A percentile compares a stretch with the other conserved stretches of the same genome.
These are phyloP conservation scores for Sporothrix euskadiensis DNA, from an alignment of 2,329 filamentous ascomycete genomes.

Conservation along the genomic window DNA sequence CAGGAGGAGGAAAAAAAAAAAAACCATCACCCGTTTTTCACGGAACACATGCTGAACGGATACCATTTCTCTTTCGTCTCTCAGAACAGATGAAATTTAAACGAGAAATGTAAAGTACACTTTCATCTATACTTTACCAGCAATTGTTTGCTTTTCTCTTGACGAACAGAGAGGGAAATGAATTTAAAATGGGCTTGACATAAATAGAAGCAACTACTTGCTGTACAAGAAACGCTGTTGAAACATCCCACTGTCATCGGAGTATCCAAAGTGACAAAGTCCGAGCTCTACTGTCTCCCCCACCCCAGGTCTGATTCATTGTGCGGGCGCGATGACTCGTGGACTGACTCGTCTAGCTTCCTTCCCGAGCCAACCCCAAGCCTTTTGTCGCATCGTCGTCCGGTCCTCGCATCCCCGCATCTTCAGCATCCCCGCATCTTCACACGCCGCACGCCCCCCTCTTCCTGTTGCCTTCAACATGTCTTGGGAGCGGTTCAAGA, in stretches of 20 bases:
- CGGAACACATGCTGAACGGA: too few relatives aligned
- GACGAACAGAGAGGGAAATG: too few relatives aligned
- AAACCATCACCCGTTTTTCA: too few relatives aligned
- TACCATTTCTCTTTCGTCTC: too few relatives aligned
- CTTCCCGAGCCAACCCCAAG: background rate
- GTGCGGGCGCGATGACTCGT: background rate
- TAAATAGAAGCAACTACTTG: too few relatives aligned
- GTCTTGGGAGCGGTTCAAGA: background rate
- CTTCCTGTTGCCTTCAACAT: background rate
- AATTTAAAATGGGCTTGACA: too few relatives aligned
- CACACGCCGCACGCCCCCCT: background rate
- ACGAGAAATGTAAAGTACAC: too few relatives aligned
- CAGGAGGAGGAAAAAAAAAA: too few relatives aligned
- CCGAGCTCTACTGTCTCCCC: background rate
- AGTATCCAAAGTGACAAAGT: background rate
- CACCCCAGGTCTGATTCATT: background rate
- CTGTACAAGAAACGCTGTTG: background rate
- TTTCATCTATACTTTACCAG: too few relatives aligned
- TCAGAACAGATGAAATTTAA: too few relatives aligned
- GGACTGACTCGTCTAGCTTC: slow-evolving; percentile 10
- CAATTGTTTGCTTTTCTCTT: too few relatives aligned
- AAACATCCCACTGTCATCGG: background rate
- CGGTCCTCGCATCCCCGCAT: slow-evolving; percentile 1
- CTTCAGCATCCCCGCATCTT: too few relatives aligned
- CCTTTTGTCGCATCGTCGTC: background rate